These are phyloP conservation scores for Pseudomonodictys pantanalensis DNA, from an alignment of 495 filamentous ascomycete genomes.

Conservation along the genomic window DNA sequence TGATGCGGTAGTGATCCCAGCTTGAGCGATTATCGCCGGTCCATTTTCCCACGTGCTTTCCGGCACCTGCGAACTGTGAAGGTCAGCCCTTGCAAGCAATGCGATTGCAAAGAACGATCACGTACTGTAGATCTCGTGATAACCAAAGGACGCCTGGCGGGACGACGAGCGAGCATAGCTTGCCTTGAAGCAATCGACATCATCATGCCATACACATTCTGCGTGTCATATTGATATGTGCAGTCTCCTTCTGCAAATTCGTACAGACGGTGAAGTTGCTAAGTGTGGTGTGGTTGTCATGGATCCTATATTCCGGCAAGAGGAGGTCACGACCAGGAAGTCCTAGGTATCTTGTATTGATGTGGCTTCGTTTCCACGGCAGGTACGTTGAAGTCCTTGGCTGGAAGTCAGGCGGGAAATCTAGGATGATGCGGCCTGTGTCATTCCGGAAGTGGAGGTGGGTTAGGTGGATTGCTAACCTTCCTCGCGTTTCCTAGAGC, in stretches of 20 bases:
- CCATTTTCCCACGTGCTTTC: slow-evolving; percentile 79
- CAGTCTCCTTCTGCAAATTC: slow-evolving; percentile 70
- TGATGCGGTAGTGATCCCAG: slow-evolving; percentile 71
- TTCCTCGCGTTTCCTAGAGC: not conserved
- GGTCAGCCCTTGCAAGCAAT: not conserved
- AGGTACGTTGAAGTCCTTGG: slow-evolving; percentile 39
- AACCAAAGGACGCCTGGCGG: slow-evolving; percentile 64
- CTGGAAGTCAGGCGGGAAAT: slow-evolving; percentile 70
- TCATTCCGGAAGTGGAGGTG: slow-evolving; percentile 61
- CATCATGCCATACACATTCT: slow-evolving; percentile 84
- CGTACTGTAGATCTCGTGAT: slow-evolving; percentile 69
- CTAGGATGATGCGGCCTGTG: slow-evolving; percentile 60
- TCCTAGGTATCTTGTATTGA: too few relatives aligned
- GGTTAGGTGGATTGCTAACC: slow-evolving; percentile 25
- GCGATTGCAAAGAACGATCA: not conserved
- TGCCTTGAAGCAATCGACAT: slow-evolving; percentile 66
- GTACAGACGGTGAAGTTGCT: slow-evolving; percentile 53
- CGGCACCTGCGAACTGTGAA: slow-evolving; percentile 65
- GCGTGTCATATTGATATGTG: slow-evolving; percentile 71
- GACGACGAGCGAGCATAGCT: slow-evolving; percentile 69
- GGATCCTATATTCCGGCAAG: slow-evolving; percentile 68
- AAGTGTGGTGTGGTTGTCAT: slow-evolving; percentile 58
- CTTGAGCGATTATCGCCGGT: slow-evolving; percentile 74
- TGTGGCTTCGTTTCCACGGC: too few relatives aligned
- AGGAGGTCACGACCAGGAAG: slow-evolving; percentile 64